These are phyloP conservation scores for Pterocarpus macrocarpus DNA, from an alignment of 306 rosid species.

Conservation along the genomic window DNA sequence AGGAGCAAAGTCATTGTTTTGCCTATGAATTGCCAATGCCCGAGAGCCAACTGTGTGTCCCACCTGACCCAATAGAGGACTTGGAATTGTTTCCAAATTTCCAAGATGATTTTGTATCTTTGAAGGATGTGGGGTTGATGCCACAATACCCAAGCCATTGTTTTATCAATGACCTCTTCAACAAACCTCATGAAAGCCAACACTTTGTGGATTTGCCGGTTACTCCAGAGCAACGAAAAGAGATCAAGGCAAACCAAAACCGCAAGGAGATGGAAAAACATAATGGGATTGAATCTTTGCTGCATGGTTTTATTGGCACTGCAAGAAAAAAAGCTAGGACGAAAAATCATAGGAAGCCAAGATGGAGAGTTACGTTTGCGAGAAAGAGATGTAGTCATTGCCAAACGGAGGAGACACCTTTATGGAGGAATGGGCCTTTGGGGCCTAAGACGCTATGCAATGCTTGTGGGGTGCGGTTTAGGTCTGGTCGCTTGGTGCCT, in stretches of 20 bases:
- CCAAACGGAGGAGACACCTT: constrained; percentile 52
- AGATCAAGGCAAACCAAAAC: background rate
- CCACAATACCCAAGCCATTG: background rate
- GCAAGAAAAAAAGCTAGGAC: constrained; percentile 4
- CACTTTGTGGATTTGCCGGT: background rate
- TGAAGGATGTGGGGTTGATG: background rate
- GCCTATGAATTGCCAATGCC: background rate
- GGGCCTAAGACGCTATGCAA: constrained; percentile 63
- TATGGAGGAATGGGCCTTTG: constrained; percentile 58
- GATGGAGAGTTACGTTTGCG: background rate
- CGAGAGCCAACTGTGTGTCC: background rate
- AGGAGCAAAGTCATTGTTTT: background rate
- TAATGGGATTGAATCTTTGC: background rate
- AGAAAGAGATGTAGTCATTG: constrained; percentile 31
- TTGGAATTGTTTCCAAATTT: constrained; percentile 32
- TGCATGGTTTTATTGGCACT: background rate
- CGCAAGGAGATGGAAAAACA: background rate
- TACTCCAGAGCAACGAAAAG: background rate
- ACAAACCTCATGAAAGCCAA: background rate
- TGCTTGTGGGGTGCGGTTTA: constrained; percentile 60
- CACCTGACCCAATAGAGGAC: background rate
- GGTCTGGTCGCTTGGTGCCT: constrained; percentile 54
- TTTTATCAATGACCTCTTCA: too few species aligned
- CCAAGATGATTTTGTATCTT: background rate
- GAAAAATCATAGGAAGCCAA: background rate